Base-by-base conservation (phyloP, 2,329 filamentous ascomycete genomes). In the Scedosporium apiospermum region DNA sequence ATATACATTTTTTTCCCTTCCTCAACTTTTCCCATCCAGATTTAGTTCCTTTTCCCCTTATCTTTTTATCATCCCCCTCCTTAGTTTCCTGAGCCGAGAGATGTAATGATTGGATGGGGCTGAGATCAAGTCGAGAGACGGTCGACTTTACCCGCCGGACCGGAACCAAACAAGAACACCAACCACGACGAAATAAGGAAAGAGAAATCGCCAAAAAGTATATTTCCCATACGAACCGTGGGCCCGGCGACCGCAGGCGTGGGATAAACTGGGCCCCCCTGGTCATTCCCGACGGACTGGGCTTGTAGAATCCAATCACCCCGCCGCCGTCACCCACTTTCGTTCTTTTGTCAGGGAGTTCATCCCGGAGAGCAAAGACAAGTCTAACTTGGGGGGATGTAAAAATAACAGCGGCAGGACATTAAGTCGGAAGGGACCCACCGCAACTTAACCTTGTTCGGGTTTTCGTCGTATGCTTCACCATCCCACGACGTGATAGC, bases 331-430 rank as follows among this genome's bases (percentile, higher is more conserved):
- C 49, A 53, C 26, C 49, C 49, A 14, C 49, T 16, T 53, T 4
- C 23, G 23, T 23, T 6, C 34, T 38, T 38, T 61, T 23, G 26
- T 23, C 3, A 41, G 23, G 30, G 26, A 16, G 42, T 26, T 27
- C 21, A 46, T 18, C 42, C 44, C 42, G 23, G 23, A 23, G 23
- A n/a, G 14, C 9, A 49, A 12, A 34, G 2, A 30, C 6, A 57
- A 3, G 3, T 3, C 23, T 26, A 34, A 30, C 10, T 27, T 14
- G 6, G 14, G 27, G 3, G 23, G 10, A 18, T 21, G 27, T 38
- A 51, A 61, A 61, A 61, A 61, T 61, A 61, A 53, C 59, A 61
- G 59, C 59, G 59, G 59, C 44, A 61, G 59, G 59, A 61, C 59
- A 61, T 61, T 61, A 61, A 61, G 26, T 18, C 27, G 27, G 58